Evolutionary conservation across 805 yeast genomes (phyloP), one percentile per base, ranked within the genome.

Genomic region (Candida berthetii): DNA sequence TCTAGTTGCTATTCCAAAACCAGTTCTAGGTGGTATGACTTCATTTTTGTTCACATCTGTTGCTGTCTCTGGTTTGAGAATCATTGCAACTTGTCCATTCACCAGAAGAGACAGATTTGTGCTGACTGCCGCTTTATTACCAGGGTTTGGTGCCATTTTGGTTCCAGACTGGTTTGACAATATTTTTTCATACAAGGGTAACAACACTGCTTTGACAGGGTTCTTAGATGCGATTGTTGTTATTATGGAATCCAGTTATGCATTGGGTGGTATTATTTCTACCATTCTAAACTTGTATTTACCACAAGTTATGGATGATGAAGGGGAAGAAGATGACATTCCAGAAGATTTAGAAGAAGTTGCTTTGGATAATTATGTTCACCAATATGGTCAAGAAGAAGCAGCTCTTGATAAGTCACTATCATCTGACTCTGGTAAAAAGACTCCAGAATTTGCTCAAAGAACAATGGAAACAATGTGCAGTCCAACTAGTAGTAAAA

Each of bases 21-120:
- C 93, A 1, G 87, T 82, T 24, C 69, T 89, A 43, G 96, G 96
- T 47, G 96, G 96, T 49, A 86, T 89, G 96, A 82, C 82, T 10
- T 71, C 89, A 4, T 84, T 83, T 62, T 65, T 84, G 40, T 84
- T 83, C 70, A 73, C 85, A 27, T 76, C 88, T 3, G 90, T 84
- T 27, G 86, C 86, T 1, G 85, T 80, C 15, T 80, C 89, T 2
- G 90, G 90, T 47, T 60, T 84, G 39, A 73, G 78, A 46, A 80
- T 84, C 54, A 80, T 83, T 44, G 63, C 86, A 10, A 54, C 60
- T 9, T 57, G 58, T 35, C 50, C 56, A 11, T 80, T 82, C 60
- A 76, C 85, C 8, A 72, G 90, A 60, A 74, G 90, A 60, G 88
- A 83, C 59, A 69, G 91, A 47, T 80, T 84, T 52, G 77, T 84